These are phyloP conservation scores for Kondoa subrosea DNA, from an alignment of 768 basidiomycete species.

Conservation along the genomic window DNA sequence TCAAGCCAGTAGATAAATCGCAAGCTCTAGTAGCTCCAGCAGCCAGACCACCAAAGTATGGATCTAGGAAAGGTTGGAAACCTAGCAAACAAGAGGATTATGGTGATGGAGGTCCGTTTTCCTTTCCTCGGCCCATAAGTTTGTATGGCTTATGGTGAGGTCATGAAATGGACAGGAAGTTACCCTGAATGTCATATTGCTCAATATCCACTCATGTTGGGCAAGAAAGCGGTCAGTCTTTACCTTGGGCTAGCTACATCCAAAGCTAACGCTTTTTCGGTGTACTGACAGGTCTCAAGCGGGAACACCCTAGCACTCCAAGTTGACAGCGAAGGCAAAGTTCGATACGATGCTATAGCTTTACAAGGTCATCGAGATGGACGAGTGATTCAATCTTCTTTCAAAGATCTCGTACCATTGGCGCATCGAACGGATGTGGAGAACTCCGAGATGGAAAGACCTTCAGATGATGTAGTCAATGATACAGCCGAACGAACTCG, in stretches of 20 bases:
- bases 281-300: conserved; percentile 48
- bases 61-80: conserved; percentile 69
- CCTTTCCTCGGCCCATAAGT: conserved; percentile 4
- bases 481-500: conserved; percentile 80
- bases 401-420: conserved; percentile 92
- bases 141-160: conserved; percentile 35
- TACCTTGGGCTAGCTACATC: conserved; percentile 5
- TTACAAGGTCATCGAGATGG: conserved; percentile 80
- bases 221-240: conserved; percentile 47
- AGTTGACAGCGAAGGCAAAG: conserved; percentile 90
- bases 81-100: conserved; percentile 69
- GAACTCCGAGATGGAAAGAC: conserved; percentile 72
- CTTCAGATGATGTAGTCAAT: conserved; percentile 81
- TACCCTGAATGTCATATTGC: conserved; percentile 93
- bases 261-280: not conserved
- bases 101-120: conserved; percentile 36
- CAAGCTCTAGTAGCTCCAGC: conserved; percentile 7
- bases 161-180: conserved; percentile 49
- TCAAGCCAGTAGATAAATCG: conserved; percentile 4
- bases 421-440: conserved; percentile 71
- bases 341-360: conserved; percentile 53
- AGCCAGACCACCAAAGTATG: conserved; percentile 51
- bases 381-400: conserved; percentile 78
- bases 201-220: conserved; percentile 90
- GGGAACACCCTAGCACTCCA: conserved; percentile 92